These are phyloP conservation scores for Amanita phalloides DNA, from an alignment of 768 basidiomycete species.

Conservation along the genomic window DNA sequence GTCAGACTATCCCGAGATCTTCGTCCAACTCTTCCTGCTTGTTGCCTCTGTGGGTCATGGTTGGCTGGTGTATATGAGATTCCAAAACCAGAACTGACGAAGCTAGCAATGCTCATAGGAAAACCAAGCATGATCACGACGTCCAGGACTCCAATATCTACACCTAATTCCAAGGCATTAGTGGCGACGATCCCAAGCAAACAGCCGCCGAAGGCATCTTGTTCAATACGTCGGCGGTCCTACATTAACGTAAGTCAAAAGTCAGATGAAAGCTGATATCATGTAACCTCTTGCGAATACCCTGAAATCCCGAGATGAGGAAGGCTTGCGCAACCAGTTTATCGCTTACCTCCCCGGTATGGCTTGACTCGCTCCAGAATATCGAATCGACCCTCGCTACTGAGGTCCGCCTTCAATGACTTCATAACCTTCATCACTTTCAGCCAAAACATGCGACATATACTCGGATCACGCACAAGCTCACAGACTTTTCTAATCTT, in stretches of 20 bases:
- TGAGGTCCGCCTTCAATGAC: conserved; percentile 56
- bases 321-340: neutral
- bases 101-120: conserved; percentile 69
- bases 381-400: conserved; percentile 65
- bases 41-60: conserved; percentile 51
- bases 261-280: neutral
- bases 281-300: conserved; percentile 56
- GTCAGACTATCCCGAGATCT: conserved; percentile 71
- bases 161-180: conserved; percentile 83
- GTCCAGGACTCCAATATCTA: conserved; percentile 86
- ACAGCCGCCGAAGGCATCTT: conserved; percentile 76
- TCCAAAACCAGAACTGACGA: conserved; percentile 35
- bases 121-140: conserved; percentile 87
- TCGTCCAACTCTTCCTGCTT: conserved; percentile 81
- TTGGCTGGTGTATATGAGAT: neutral
- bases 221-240: conserved; percentile 79
- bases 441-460: conserved; percentile 10
- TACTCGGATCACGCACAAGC: conserved; percentile 33
- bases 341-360: conserved; percentile 65
- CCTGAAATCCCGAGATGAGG: conserved; percentile 26
- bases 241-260: conserved; percentile 13
- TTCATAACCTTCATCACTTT: conserved; percentile 57
- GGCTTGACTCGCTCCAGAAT: conserved; percentile 68
- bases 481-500: conserved; percentile 80
- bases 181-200: conserved; percentile 84